Percentiles rank a stretch among this genome's conserved stretches.
Conservation (phyloP, 257 asterid genomes). For the Anisodus tanguticus region DNA sequence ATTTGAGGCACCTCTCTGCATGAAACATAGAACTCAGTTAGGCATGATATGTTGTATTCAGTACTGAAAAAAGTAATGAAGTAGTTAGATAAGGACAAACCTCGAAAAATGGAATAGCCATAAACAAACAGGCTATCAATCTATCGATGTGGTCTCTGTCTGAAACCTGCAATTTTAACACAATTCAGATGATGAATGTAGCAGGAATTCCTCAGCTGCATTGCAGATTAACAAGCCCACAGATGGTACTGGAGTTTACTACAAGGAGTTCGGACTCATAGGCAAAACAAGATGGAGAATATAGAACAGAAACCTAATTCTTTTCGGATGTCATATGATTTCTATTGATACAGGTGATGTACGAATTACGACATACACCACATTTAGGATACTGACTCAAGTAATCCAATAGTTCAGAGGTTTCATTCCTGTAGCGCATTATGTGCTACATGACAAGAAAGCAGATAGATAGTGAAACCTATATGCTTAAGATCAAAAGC, state of each 20-base stretch:
- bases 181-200: slow-evolving; percentile 25
- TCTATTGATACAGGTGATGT: not conserved
- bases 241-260: not conserved
- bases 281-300: slow-evolving; percentile 3
- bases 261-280: not conserved
- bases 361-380: not conserved
- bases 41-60: slow-evolving; percentile 25
- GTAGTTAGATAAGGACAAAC: slow-evolving; percentile 44
- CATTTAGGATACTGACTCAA: not conserved
- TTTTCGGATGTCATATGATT: not conserved
- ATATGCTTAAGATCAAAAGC: slow-evolving; percentile 21
- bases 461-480: not conserved
- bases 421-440: not conserved
- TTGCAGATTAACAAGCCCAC: slow-evolving; percentile 14
- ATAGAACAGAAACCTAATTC: not conserved
- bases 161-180: slow-evolving; percentile 60
- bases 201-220: not conserved
- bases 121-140: slow-evolving; percentile 76
- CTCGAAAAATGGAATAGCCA: slow-evolving; percentile 91
- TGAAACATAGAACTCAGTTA: slow-evolving; percentile 39
- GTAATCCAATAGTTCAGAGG: slow-evolving; percentile 17
- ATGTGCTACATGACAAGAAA: slow-evolving; percentile 2
- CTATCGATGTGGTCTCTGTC: slow-evolving; percentile 92
- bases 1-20: slow-evolving; percentile 96
- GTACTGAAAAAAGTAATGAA: slow-evolving; percentile 21